Percentiles rank a stretch among this genome's conserved stretches.
These are phyloP conservation scores for Eucalyptus caleyi DNA, from an alignment of 345 rosid genomes.

Conservation along the genomic window DNA sequence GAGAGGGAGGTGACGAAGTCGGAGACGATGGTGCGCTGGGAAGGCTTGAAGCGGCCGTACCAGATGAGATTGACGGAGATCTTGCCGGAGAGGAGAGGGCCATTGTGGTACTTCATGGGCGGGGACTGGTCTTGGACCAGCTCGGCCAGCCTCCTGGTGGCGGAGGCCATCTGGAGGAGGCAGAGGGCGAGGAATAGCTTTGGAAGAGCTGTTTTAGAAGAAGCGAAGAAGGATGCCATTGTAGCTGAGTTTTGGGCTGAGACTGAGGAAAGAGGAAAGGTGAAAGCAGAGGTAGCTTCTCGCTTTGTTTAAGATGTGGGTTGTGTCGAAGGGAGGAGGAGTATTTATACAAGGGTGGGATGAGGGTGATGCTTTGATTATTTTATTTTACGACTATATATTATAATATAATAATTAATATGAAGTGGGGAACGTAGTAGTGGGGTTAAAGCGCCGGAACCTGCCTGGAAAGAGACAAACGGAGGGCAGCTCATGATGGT, in stretches of 20 bases:
- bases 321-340: neutral
- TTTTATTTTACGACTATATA: neutral
- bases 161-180: neutral
- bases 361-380: neutral
- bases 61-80: constrained; percentile 59
- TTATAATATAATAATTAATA: neutral
- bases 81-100: constrained; percentile 60
- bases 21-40: constrained; percentile 47
- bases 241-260: neutral
- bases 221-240: neutral
- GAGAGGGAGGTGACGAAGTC: constrained; percentile 51
- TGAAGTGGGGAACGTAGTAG: neutral
- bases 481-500: neutral
- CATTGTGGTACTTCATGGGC: constrained; percentile 50
- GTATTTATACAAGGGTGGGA: neutral
- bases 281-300: neutral
- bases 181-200: neutral
- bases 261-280: too few species aligned
- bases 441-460: neutral
- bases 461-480: neutral
- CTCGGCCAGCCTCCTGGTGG: constrained; percentile 14
- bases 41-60: constrained; percentile 68
- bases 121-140: constrained; percentile 14
- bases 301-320: neutral
- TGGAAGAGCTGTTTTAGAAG: neutral